Evolutionary conservation across 805 yeast species (phyloP), one percentile per base, ranked within the genome.

Genomic region (Candida germanica): DNA sequence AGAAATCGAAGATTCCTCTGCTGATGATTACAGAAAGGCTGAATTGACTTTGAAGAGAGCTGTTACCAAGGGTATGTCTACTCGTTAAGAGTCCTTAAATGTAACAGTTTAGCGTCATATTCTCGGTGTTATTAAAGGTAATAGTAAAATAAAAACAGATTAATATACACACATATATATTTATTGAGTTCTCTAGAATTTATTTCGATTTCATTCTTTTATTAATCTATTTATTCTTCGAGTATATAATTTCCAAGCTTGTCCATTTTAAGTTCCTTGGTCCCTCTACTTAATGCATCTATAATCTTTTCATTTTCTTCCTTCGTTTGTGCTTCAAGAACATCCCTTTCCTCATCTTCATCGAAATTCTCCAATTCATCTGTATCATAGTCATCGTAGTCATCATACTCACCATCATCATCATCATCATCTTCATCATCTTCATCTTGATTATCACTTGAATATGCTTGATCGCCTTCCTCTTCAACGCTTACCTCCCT

Each of bases 1-100:
- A 66, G 96, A 89, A 77, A 76, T 93, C 51, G 96, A 91, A 78
- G 98, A 93, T 56, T 79, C 96, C 46, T 63, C 94, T 59, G 91
- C 96, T 68, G 98, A 93, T 66, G 97, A 89, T 73, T 81, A 76
- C 79, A 87, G 98, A 84, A 93, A 87, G 84, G 98, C 98, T 65
- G 98, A 93, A 81, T 87, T 93, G 70, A 83, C 88, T 71, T 86
- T 93, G 71, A 93, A 93, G 88, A 87, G 98, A 75, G 96, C 91
- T 65, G 97, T 91, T 70, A 91, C 96, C 80, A 91, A 88, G 80
- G 97, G 97, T 71, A 86, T 89, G 88, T 85, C 96, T 59, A 79
- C 96, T 71, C 96, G 96, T 80, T 85, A 83, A 81, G 73, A 46
- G 24, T 20, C 23, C 10, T 20, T n/a, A n/a, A n/a, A n/a, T n/a